These are phyloP conservation scores for Fusarium pininemorale DNA, from an alignment of 2,329 filamentous ascomycete species.

Conservation along the genomic window DNA sequence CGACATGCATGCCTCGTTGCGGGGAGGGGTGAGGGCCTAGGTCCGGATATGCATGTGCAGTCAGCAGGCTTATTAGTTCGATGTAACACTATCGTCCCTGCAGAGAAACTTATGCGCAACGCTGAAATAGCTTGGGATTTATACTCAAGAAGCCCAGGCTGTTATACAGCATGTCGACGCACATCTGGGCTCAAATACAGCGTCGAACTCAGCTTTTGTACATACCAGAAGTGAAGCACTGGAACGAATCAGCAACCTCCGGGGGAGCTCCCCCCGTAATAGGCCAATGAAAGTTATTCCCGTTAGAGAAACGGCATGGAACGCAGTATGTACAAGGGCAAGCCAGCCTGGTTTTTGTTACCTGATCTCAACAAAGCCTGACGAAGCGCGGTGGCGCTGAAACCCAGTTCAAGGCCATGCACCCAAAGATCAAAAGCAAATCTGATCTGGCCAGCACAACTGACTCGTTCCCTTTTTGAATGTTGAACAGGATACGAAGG, in stretches of 20 bases:
- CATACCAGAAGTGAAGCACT: not conserved
- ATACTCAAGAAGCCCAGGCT: not conserved
- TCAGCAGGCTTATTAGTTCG: not conserved
- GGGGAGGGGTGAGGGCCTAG: not conserved
- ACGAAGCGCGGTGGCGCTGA: conserved; percentile 16
- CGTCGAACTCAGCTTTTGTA: not conserved
- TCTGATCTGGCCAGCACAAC: not conserved
- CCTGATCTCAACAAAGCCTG: conserved; percentile 14
- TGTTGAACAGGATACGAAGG: not conserved
- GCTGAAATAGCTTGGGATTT: not conserved
- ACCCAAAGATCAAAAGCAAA: not conserved
- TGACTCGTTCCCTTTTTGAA: conserved; percentile 1
- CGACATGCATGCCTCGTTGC: not conserved
- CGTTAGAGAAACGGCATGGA: conserved; percentile 15
- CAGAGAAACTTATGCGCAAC: not conserved
- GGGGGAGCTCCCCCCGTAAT: not conserved
- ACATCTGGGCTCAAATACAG: not conserved
- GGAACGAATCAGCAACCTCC: not conserved
- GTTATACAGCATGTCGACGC: not conserved
- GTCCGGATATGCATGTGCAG: not conserved
- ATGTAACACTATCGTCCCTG: not conserved
- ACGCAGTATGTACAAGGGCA: conserved; percentile 5
- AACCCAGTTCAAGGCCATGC: not conserved
- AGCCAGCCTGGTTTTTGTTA: not conserved
- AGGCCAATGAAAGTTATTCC: conserved; percentile 2